Evolutionary conservation across 2,329 filamentous ascomycete genomes (phyloP), one percentile per base, ranked within the genome.

Genomic region (Cercospora brassicicola): DNA sequence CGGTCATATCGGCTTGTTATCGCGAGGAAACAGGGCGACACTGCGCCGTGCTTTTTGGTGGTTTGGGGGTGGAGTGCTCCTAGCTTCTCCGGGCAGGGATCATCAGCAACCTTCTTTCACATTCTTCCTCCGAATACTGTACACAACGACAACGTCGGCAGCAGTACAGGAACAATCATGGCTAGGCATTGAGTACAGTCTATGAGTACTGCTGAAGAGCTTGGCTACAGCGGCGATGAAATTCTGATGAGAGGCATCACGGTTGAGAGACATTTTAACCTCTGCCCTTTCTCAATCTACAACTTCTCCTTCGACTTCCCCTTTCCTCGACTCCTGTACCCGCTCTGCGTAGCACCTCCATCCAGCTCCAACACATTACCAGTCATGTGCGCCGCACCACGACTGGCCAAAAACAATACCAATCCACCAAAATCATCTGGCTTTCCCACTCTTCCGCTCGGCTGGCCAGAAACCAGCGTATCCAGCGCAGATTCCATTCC

Each of bases 311-410:
- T 68, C 67, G 69, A 18, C 63, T 74, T 53, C 23, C 65, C 31
- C 70, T 71, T 74, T 39, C 67, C 62, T 71, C 79, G 80, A 9
- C 76, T 75, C 67, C 79, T 78, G 76, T 79, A 83, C 8, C 82
- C 82, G 36, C 76, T 82, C 64, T 81, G 69, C 9, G 76, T 82
- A 45, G 78, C 79, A 3, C 83, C 83, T 4, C 83, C 83, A 75
- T 84, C 83, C 64, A 84, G 74, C 76, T 84, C 82, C 26, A 84
- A 73, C 13, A 81, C 82, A 72, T 83, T 83, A 0, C 82, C 82
- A 4, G 82, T 83, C 76, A 84, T 81, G 71, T 84, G 82, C 11
- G 79, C 81, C n/a, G 76, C 75, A 0, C 76, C 82, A 33, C 71
- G 59, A 59, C 78, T 80, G 30, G 78, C 79, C 65, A 84, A 71